These are phyloP conservation scores for Fusarium caatingaense DNA, from an alignment of 2,329 filamentous ascomycete species.

Conservation along the genomic window DNA sequence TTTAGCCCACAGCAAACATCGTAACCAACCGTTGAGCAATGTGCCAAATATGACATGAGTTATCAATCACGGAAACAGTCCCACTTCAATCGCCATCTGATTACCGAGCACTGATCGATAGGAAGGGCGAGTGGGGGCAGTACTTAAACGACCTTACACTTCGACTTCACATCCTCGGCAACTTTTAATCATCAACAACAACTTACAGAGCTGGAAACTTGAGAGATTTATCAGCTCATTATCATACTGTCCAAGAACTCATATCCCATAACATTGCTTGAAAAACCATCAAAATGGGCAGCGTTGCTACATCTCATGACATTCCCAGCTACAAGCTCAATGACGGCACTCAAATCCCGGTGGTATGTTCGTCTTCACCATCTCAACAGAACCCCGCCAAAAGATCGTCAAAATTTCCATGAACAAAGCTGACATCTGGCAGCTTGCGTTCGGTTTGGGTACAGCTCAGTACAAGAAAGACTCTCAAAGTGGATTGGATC, in stretches of 20 bases:
- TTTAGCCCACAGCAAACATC: neutral
- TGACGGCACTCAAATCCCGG: conserved; percentile 78
- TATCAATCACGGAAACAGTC: neutral
- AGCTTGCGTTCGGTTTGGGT: conserved; percentile 79
- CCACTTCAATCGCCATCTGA: neutral
- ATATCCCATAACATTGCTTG: neutral
- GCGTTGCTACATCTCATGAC: conserved; percentile 32
- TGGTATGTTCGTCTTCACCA: conserved; percentile 59
- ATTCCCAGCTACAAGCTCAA: conserved; percentile 75
- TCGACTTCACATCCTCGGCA: neutral
- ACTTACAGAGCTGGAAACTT: neutral
- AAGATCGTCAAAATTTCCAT: neutral
- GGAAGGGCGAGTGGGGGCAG: neutral
- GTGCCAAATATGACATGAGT: neutral
- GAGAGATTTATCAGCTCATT: neutral
- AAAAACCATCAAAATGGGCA: conserved; percentile 24
- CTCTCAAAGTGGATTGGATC: conserved; percentile 63
- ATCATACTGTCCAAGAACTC: neutral
- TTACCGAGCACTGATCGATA: neutral
- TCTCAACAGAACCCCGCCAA: neutral
- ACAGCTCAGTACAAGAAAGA: conserved; percentile 71
- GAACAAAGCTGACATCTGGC: conserved; percentile 6
- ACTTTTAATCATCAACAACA: neutral
- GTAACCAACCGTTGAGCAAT: neutral
- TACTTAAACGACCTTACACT: neutral